Percentiles rank a stretch among this genome's conserved stretches.
Conservation (phyloP, 75 land plant genomes). For the Selaginella tamariscina region DNA sequence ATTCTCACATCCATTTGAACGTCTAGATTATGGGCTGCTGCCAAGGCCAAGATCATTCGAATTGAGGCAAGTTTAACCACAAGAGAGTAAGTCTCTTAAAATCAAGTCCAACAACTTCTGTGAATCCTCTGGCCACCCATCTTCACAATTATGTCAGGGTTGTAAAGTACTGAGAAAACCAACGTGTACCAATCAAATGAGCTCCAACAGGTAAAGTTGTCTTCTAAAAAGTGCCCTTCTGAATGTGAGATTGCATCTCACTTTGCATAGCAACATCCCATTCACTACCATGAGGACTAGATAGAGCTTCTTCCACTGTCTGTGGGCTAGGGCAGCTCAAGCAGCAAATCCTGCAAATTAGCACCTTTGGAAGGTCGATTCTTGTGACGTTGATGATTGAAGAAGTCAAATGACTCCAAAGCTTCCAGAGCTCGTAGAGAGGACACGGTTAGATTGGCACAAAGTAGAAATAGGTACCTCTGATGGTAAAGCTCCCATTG, state of each 20-base stretch:
- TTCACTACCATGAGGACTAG: not conserved
- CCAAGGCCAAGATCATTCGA: not conserved
- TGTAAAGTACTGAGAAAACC: no score
- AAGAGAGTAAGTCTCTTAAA: not conserved
- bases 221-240: not conserved
- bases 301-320: not conserved
- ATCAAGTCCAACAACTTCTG: not conserved
- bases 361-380: no score
- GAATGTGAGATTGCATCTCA: not conserved
- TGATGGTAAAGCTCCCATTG: no score
- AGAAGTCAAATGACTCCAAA: no score
- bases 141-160: no score
- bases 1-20: conserved; percentile 5
- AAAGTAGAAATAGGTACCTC: no score
- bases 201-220: not conserved
- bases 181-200: no score
- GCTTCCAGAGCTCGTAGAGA: no score
- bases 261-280: not conserved
- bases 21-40: not conserved
- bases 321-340: not conserved
- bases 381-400: no score
- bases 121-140: not conserved
- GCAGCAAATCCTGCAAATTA: no score
- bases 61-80: not conserved
- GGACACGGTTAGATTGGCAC: no score